A percentile compares a stretch with the other conserved stretches of the same genome.
Conservation (phyloP, 2,329 filamentous ascomycete genomes). For the Cercospora zeae-maydis region DNA sequence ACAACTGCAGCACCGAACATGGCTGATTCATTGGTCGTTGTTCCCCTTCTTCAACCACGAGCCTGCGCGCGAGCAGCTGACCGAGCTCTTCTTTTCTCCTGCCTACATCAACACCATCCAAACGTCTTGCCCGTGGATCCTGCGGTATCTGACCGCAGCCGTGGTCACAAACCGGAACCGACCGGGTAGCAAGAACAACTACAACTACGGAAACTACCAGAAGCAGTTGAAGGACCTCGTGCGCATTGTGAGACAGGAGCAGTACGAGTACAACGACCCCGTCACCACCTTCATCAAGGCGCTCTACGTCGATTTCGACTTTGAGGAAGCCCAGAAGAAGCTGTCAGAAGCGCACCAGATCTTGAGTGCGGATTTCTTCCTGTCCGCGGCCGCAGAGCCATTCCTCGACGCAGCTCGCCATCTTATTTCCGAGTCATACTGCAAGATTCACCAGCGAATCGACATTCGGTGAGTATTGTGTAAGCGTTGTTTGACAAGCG, state of each 20-base stretch:
- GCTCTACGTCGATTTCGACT: slow-evolving; percentile 93
- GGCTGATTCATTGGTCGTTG: slow-evolving; percentile 96
- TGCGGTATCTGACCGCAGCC: slow-evolving; percentile 88
- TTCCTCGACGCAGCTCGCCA: slow-evolving; percentile 95
- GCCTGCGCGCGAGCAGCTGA: slow-evolving; percentile 79
- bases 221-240: slow-evolving; percentile 98
- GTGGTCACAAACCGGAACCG: slow-evolving; percentile 79
- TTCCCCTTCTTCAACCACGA: slow-evolving; percentile 99
- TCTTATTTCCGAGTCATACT: slow-evolving; percentile 97
- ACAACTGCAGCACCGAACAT: slow-evolving; percentile 93
- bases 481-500: not conserved
- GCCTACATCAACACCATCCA: slow-evolving; percentile 99
- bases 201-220: slow-evolving; percentile 95
- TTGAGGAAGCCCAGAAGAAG: slow-evolving; percentile 90
- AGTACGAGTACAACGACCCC: slow-evolving; percentile 95
- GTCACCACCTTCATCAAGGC: slow-evolving; percentile 96
- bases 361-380: slow-evolving; percentile 91
- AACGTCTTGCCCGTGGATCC: slow-evolving; percentile 92
- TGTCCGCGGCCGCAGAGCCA: slow-evolving; percentile 74
- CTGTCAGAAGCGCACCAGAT: slow-evolving; percentile 86
- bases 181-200: slow-evolving; percentile 84
- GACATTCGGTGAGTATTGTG: slow-evolving; percentile 70
- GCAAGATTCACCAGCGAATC: slow-evolving; percentile 98
- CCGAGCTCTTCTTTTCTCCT: slow-evolving; percentile 95
- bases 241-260: slow-evolving; percentile 91